phyloP scores from a whole-genome alignment of 805 yeast species.

The Metschnikowia cubensis region DNA sequence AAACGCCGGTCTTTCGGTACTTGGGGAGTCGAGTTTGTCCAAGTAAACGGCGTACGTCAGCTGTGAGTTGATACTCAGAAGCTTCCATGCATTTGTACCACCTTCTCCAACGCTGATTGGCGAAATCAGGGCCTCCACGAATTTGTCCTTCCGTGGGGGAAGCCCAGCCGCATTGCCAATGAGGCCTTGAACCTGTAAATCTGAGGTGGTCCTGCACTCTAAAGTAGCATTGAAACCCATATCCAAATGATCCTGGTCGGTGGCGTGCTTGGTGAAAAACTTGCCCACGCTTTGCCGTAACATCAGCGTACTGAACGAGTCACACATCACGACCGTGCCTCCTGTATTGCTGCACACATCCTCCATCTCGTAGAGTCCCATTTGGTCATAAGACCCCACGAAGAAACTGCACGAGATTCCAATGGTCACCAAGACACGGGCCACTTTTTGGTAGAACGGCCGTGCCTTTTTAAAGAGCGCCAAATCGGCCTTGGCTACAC shows the following conservation, averaged over 20 bases:
- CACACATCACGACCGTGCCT: slow-evolving; percentile 59
- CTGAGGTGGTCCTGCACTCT: slow-evolving; percentile 50
- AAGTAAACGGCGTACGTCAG: slow-evolving; percentile 57
- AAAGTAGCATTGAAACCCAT: slow-evolving; percentile 59
- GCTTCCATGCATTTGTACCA: slow-evolving; percentile 55
- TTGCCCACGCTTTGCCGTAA: slow-evolving; percentile 61
- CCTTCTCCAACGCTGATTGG: slow-evolving; percentile 43
- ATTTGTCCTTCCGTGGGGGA: slow-evolving; percentile 23
- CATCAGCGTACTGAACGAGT: slow-evolving; percentile 62
- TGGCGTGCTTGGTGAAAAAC: slow-evolving; percentile 38
- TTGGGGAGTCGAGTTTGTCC: slow-evolving; percentile 42
- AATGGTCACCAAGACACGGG: slow-evolving; percentile 42
- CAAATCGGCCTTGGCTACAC: slow-evolving; percentile 26
- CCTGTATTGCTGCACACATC: slow-evolving; percentile 55
- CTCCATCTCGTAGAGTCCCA: slow-evolving; percentile 66
- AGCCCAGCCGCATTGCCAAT: slow-evolving; percentile 61
- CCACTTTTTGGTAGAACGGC: slow-evolving; percentile 47
- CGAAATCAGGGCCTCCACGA: slow-evolving; percentile 26
- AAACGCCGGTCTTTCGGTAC: slow-evolving; percentile 23
- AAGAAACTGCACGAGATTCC: slow-evolving; percentile 57
- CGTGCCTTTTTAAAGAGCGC: slow-evolving; percentile 35
- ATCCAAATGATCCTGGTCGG: slow-evolving; percentile 32
- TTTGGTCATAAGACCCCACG: slow-evolving; percentile 66
- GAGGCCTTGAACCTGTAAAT: slow-evolving; percentile 53
- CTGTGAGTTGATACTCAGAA: slow-evolving; percentile 52